phyloP scores from a whole-genome alignment of 176 grass and related monocot species.

The Juncus effusus region DNA sequence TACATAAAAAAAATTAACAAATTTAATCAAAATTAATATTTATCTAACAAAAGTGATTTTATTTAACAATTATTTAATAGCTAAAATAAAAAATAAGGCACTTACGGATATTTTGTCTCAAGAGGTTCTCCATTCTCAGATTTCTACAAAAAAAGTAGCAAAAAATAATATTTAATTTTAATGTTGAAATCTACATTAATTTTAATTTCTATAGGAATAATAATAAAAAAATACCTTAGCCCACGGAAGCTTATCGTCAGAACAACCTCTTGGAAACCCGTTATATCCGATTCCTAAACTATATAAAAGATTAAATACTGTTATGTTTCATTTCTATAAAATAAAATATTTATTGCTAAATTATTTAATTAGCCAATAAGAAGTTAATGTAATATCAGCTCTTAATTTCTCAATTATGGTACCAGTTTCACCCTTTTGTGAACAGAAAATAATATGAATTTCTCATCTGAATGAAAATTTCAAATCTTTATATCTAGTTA shows the following conservation, averaged over 20 bases:
- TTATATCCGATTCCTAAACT: constrained; percentile 87
- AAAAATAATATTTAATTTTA: constrained; percentile 4
- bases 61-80: not conserved
- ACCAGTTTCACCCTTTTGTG: no score
- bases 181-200: not conserved
- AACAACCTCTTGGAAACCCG: constrained; percentile 98
- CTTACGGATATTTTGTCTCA: constrained; percentile 95
- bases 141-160: constrained; percentile 53
- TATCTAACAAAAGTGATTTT: not conserved
- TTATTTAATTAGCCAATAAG: no score
- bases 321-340: no score
- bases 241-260: constrained; percentile 94
- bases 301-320: no score
- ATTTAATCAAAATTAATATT: no score
- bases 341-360: no score
- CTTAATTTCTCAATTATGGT: no score
- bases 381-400: no score
- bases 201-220: not conserved
- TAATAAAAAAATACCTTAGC: constrained; percentile 64
- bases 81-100: constrained; percentile 23
- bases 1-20: constrained; percentile 11
- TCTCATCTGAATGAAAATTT: not conserved
- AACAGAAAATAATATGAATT: no score
- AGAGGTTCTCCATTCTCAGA: constrained; percentile 70
- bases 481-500: not conserved